Conservation (phyloP, 768 basidiomycete species). For the Filobasidium floriforme region DNA sequence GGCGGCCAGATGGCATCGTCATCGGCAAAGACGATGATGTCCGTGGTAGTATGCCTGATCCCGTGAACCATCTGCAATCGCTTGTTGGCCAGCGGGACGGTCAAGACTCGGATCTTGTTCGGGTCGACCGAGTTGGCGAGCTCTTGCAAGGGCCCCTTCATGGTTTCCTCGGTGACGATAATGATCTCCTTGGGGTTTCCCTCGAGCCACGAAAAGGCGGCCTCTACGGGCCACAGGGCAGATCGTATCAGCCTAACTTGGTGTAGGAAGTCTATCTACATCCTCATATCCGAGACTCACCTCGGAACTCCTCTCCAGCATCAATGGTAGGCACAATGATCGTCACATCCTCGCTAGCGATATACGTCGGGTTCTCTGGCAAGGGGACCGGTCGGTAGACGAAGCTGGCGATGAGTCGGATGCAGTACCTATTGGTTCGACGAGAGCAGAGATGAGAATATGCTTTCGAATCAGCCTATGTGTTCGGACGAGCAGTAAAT, state of each 20-base stretch:
- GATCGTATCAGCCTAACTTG: neutral
- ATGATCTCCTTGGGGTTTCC: slow-evolving; percentile 80
- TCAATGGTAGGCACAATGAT: slow-evolving; percentile 95
- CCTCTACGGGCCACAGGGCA: slow-evolving; percentile 49
- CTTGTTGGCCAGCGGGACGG: slow-evolving; percentile 88
- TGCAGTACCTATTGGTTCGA: slow-evolving; percentile 60
- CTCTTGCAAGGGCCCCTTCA: slow-evolving; percentile 78
- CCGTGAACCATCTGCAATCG: slow-evolving; percentile 89
- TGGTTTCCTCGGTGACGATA: slow-evolving; percentile 76
- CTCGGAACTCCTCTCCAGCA: slow-evolving; percentile 86
- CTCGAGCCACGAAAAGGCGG: slow-evolving; percentile 82
- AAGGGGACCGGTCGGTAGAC: slow-evolving; percentile 82
- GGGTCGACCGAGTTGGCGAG: slow-evolving; percentile 83
- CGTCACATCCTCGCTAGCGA: slow-evolving; percentile 85
- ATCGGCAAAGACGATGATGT: slow-evolving; percentile 90
- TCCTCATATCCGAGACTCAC: slow-evolving; percentile 24
- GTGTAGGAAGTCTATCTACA: too few relatives aligned
- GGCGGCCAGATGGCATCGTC: slow-evolving; percentile 96
- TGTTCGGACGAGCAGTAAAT: slow-evolving; percentile 60
- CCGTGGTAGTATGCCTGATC: slow-evolving; percentile 79
- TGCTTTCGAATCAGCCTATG: slow-evolving; percentile 86
- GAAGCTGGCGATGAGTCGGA: slow-evolving; percentile 68
- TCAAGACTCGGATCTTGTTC: slow-evolving; percentile 67
- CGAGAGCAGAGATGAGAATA: slow-evolving; percentile 36
- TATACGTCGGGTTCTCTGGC: slow-evolving; percentile 81